Conservation (phyloP, 2,329 filamentous ascomycete genomes). For the Diplodia mutila region DNA sequence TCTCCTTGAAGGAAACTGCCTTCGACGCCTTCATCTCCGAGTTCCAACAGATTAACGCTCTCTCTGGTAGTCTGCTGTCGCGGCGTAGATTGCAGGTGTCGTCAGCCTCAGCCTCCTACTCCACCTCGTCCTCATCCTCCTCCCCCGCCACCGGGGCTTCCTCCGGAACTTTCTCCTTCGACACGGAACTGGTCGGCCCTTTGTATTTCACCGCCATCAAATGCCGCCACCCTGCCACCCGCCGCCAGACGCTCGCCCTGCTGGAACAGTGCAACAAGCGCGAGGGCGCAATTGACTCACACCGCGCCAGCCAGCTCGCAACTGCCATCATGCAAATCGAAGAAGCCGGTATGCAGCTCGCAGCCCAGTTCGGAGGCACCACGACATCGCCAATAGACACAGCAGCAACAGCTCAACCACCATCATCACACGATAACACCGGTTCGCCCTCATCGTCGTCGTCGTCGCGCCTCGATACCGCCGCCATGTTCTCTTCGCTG, state of each 20-base stretch:
- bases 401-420: constrained; percentile 29
- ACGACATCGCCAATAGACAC: not conserved
- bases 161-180: constrained; percentile 10
- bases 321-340: constrained; percentile 15
- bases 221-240: constrained; percentile 42
- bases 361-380: not conserved
- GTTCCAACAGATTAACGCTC: constrained; percentile 14
- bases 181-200: constrained; percentile 30
- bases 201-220: constrained; percentile 54
- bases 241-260: constrained; percentile 9
- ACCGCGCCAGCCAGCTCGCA: constrained; percentile 1
- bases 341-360: constrained; percentile 5
- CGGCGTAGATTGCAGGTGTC: not conserved
- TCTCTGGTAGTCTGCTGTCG: not conserved
- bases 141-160: not conserved
- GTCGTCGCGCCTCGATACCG: constrained; percentile 7
- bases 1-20: constrained; percentile 5
- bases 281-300: constrained; percentile 10
- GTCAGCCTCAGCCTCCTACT: not conserved
- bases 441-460: constrained; percentile 22
- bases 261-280: constrained; percentile 11
- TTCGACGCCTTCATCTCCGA: constrained; percentile 16
- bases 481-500: constrained; percentile 2
- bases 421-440: constrained; percentile 7
- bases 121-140: not conserved